Evolutionary conservation across 371 early-diverging fungal genomes (phyloP).

Genomic region (Rhizomucor pusillus): DNA sequence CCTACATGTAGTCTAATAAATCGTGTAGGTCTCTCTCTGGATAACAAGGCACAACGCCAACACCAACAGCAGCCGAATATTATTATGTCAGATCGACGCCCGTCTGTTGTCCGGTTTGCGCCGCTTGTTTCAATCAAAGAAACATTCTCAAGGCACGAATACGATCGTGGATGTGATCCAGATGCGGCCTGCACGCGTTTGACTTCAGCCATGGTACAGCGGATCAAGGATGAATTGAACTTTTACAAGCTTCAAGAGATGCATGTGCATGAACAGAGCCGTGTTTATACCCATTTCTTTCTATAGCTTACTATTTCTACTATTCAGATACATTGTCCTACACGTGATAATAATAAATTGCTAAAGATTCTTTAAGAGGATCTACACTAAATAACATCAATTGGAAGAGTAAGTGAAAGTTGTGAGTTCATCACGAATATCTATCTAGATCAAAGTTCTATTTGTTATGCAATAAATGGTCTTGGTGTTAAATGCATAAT

Average conservation of each 20-base stretch:
- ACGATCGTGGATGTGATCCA: constrained; percentile 67
- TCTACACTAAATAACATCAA: too few relatives aligned
- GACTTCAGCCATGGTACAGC: constrained; percentile 55
- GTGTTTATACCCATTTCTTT: constrained; percentile 67
- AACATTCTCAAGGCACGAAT: constrained; percentile 64
- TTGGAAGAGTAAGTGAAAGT: too few relatives aligned
- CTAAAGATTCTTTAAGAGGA: too few relatives aligned
- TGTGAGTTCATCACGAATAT: too few relatives aligned
- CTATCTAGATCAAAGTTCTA: too few relatives aligned
- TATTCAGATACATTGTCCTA: too few relatives aligned
- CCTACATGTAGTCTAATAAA: too few relatives aligned
- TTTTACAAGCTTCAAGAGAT: constrained; percentile 71
- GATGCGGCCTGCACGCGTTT: constrained; percentile 54
- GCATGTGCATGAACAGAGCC: constrained; percentile 68
- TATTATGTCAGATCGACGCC: neutral
- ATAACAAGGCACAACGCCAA: neutral
- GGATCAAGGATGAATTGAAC: constrained; percentile 73
- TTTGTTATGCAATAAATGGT: too few relatives aligned
- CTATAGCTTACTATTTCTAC: constrained; percentile 21
- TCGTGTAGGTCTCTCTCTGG: too few relatives aligned
- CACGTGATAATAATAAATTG: too few relatives aligned
- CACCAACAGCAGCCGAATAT: too few relatives aligned
- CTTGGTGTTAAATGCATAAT: too few relatives aligned
- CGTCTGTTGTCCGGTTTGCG: constrained; percentile 21
- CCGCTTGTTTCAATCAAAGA: constrained; percentile 38